Evolutionary conservation across 495 filamentous ascomycete species (phyloP).

Genomic region (Xylaria castorea): DNA sequence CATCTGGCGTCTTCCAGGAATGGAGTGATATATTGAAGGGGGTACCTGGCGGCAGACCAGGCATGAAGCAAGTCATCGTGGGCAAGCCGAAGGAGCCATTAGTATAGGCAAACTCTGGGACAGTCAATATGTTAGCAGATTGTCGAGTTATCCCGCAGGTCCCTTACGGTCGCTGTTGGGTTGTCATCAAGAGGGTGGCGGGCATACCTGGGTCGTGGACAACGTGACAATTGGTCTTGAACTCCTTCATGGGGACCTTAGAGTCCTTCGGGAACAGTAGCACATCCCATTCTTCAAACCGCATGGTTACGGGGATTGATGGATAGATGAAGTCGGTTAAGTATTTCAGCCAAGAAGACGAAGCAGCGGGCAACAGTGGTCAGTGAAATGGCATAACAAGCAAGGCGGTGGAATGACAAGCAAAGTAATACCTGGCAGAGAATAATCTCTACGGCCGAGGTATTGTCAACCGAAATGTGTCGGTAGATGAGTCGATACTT

Average conservation of each 20-base stretch:
- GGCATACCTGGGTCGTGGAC: conserved; percentile 67
- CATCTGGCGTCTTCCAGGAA: conserved; percentile 73
- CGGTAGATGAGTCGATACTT: conserved; percentile 28
- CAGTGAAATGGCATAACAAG: conserved; percentile 33
- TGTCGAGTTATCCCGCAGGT: not conserved
- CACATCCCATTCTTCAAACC: conserved; percentile 86
- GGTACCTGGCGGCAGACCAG: conserved; percentile 64
- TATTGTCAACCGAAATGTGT: conserved; percentile 25
- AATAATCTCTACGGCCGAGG: conserved; percentile 17
- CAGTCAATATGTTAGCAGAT: conserved; percentile 7
- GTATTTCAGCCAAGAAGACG: conserved; percentile 34
- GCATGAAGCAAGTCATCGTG: conserved; percentile 78
- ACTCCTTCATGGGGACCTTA: conserved; percentile 79
- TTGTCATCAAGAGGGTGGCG: not conserved
- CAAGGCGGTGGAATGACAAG: conserved; percentile 22
- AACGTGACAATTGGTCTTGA: conserved; percentile 82
- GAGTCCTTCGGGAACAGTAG: conserved; percentile 73
- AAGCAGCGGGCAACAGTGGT: conserved; percentile 33
- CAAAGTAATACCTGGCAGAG: conserved; percentile 27
- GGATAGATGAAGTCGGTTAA: conserved; percentile 31
- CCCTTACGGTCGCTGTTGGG: not conserved
- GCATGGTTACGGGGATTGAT: conserved; percentile 60
- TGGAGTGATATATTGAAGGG: conserved; percentile 82
- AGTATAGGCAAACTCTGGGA: conserved; percentile 49
- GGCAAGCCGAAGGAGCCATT: conserved; percentile 61